Conservation (phyloP, 495 filamentous ascomycete species). For the Aspergillus avenaceus region DNA sequence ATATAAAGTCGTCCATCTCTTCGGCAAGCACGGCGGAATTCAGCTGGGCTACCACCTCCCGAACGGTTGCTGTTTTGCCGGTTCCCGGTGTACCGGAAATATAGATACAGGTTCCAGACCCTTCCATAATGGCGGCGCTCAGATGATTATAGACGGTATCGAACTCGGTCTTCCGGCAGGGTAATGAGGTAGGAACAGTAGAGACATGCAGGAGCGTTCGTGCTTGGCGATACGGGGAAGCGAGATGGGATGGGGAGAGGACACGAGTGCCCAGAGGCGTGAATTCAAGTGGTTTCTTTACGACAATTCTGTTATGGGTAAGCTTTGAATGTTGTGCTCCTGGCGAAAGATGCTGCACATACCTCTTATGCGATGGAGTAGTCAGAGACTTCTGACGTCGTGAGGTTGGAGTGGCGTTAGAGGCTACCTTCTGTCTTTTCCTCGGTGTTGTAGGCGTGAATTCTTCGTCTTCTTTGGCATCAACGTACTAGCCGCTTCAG, state of each 20-base stretch:
- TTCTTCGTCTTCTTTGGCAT: constrained; percentile 43
- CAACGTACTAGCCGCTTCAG: constrained; percentile 27
- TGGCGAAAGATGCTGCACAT: constrained; percentile 6
- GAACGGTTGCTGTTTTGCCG: constrained; percentile 95
- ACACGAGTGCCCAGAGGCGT: constrained; percentile 87
- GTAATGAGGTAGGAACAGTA: constrained; percentile 80
- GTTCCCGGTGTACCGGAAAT: constrained; percentile 99
- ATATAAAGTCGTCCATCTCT: constrained; percentile 98
- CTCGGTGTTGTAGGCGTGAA: constrained; percentile 52
- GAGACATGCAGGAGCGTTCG: constrained; percentile 89
- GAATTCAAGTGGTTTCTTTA: constrained; percentile 93
- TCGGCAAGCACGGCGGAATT: constrained; percentile 80
- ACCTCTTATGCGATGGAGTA: constrained; percentile 71
- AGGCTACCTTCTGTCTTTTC: constrained; percentile 51
- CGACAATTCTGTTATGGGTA: constrained; percentile 51
- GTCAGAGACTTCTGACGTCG: constrained; percentile 50
- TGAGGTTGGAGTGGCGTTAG: constrained; percentile 56
- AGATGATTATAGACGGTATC: constrained; percentile 87
- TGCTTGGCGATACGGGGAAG: constrained; percentile 88
- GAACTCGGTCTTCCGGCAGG: constrained; percentile 92
- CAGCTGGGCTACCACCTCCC: constrained; percentile 87
- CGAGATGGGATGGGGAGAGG: constrained; percentile 70
- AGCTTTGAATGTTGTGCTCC: background rate
- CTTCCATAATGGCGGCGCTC: constrained; percentile 89
- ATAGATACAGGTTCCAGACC: constrained; percentile 93